These are phyloP conservation scores for Hyphopichia wangnamkhiaoensis DNA, from an alignment of 1,139 yeast species.

Conservation along the genomic window DNA sequence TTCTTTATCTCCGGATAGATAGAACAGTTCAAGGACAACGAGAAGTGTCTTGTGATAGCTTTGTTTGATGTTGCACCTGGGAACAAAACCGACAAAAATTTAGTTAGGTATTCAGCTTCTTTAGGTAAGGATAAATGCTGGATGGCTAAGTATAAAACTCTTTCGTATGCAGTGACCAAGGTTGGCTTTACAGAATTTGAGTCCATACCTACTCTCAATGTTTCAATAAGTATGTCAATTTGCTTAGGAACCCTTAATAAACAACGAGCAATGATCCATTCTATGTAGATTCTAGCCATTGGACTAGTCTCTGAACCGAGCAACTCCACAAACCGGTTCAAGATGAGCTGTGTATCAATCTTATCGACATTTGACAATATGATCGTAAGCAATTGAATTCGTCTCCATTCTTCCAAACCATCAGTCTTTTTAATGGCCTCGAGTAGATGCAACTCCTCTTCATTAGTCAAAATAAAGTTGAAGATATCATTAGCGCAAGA, in stretches of 20 bases:
- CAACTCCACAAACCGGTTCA: conserved; percentile 4
- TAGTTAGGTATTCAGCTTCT: conserved; percentile 20
- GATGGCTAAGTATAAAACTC: conserved; percentile 58
- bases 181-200: conserved; percentile 43
- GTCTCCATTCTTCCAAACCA: conserved; percentile 65
- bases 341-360: conserved; percentile 1
- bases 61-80: conserved; percentile 83
- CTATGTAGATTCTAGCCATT: conserved; percentile 68
- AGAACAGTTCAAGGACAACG: conserved; percentile 71
- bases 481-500: conserved; percentile 43
- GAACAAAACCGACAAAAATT: conserved; percentile 34
- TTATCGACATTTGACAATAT: conserved; percentile 39
- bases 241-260: conserved; percentile 21
- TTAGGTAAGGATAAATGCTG: conserved; percentile 36
- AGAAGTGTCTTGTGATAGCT: conserved; percentile 79
- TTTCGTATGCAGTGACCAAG: conserved; percentile 58
- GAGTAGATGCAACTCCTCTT: conserved; percentile 42
- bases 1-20: conserved; percentile 39
- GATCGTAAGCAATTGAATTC: conserved; percentile 60
- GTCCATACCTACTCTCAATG: conserved; percentile 17
- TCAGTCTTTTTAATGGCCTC: conserved; percentile 58
- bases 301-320: conserved; percentile 69
- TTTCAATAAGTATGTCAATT: conserved; percentile 19
- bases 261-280: conserved; percentile 67
- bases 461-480: conserved; percentile 41